Percentiles rank a stretch among this genome's conserved stretches.
Evolutionary conservation across 169 alveolate genomes (phyloP).

Genomic region (Plasmodium vinckei): DNA sequence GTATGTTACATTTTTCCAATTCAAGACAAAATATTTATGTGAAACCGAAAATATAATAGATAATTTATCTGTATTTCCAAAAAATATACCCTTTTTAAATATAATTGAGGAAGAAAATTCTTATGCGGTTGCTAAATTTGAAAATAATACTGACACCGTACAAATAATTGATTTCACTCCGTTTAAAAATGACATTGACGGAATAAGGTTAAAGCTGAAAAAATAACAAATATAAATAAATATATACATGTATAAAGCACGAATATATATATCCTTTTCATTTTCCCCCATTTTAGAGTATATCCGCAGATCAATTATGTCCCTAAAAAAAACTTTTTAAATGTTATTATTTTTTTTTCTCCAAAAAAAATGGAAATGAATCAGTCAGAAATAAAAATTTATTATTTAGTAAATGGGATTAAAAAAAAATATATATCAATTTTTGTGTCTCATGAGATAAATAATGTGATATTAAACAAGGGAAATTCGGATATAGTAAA

Average conservation of each 20-base stretch:
- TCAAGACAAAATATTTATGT: conserved; percentile 61
- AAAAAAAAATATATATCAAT: conserved; percentile 60
- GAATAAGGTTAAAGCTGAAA: conserved; percentile 22
- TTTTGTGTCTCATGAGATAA: conserved; percentile 71
- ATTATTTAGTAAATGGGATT: conserved; percentile 71
- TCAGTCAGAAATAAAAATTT: conserved; percentile 56
- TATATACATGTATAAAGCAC: neutral
- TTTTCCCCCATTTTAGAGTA: conserved; percentile 19
- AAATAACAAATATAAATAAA: neutral
- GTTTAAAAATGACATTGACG: conserved; percentile 47
- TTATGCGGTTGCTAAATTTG: conserved; percentile 36
- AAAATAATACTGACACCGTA: conserved; percentile 36
- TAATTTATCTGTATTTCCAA: conserved; percentile 41
- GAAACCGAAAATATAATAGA: conserved; percentile 38
- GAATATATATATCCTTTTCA: neutral
- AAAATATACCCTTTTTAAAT: conserved; percentile 46
- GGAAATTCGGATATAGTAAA: conserved; percentile 62
- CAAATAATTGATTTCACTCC: conserved; percentile 74
- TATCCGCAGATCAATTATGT: conserved; percentile 56
- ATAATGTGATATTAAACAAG: conserved; percentile 48
- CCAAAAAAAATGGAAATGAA: conserved; percentile 38
- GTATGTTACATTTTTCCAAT: conserved; percentile 65
- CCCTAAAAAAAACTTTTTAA: conserved; percentile 59
- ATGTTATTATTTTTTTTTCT: conserved; percentile 62
- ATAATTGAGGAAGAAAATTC: conserved; percentile 49